A percentile compares a stretch with the other conserved stretches of the same genome.
phyloP scores from a whole-genome alignment of 768 basidiomycete species.

The Amanita muscaria region DNA sequence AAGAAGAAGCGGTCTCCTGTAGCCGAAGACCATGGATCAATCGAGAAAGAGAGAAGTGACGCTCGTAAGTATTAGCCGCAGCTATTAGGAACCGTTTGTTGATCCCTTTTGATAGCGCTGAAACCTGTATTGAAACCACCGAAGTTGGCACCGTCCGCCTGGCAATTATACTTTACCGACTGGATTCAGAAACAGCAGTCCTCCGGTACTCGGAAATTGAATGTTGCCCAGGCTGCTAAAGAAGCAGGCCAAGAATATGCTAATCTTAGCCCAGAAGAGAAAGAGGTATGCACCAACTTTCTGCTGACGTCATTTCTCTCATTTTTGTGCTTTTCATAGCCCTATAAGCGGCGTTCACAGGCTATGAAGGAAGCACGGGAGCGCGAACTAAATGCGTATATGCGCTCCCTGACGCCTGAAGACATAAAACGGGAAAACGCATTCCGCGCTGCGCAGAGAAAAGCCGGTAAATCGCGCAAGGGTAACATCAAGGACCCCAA shows the following conservation, averaged over 20 bases:
- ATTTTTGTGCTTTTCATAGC: conserved; percentile 34
- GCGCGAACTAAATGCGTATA: conserved; percentile 73
- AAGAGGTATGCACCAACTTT: conserved; percentile 54
- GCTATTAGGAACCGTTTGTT: not conserved
- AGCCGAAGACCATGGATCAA: conserved; percentile 25
- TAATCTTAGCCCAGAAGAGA: conserved; percentile 65
- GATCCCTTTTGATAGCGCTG: conserved; percentile 33
- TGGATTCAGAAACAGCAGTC: conserved; percentile 87
- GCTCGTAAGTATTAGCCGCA: conserved; percentile 31
- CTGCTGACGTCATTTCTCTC: conserved; percentile 26
- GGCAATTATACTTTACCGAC: conserved; percentile 95
- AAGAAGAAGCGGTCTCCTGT: conserved; percentile 40
- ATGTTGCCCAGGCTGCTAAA: conserved; percentile 92
- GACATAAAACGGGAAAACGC: conserved; percentile 93
- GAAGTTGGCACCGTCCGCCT: conserved; percentile 87
- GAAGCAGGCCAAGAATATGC: conserved; percentile 91
- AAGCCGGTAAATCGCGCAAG: conserved; percentile 86
- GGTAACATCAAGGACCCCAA: conserved; percentile 96
- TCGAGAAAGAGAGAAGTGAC: conserved; percentile 33
- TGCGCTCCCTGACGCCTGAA: conserved; percentile 83
- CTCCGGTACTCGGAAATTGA: conserved; percentile 74
- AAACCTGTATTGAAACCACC: conserved; percentile 82
- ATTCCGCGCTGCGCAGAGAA: conserved; percentile 86
- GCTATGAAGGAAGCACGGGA: conserved; percentile 80
- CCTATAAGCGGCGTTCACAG: conserved; percentile 79